Evolutionary conservation across 176 grass and related monocot genomes (phyloP), one percentile per base, ranked within the genome.

Genomic region (Lolium rigidum): DNA sequence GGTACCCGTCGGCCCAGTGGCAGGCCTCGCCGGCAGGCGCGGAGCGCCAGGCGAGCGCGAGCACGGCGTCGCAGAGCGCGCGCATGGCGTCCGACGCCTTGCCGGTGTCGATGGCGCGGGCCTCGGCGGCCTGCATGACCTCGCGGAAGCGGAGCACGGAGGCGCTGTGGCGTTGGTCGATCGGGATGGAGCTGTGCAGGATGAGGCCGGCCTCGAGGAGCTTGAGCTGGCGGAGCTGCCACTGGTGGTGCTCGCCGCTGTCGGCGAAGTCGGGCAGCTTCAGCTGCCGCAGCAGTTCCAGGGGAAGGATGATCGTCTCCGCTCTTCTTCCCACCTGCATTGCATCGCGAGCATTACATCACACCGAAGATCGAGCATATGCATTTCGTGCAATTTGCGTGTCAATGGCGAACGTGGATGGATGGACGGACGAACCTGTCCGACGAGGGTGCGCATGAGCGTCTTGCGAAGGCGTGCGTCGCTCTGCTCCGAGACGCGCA

Each of bases 1-100:
- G 96, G 88, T 91, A 94, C 10, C 93, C 96, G 0, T 98, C 93
- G 10, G 90, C 96, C 96, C 96, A 98, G 64, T 98, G 93, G 79
- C 93, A 98, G 2, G 73, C 55, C 9, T 95, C 85, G 2, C 80
- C 83, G 25, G 83, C 50, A 44, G 10, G 2, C 74, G 77, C 52
- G 47, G 82, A 80, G 5, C 88, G 87, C 90, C 93, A 94, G 21
- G 92, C 87, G 1, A 98, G 81, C 3, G 88, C 80, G n/a, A 92
- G 78, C 37, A 95, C 88, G 62, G 87, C 80, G 38, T 89, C 91
- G 85, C 80, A 89, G 73, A 98, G 82, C 4, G 82, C 69, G 59
- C 86, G 89, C 90, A 98, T 91, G 65, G 84, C 51, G 62, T 98
- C 96, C 0, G 91, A 90, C 17, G 92, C 81, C 90, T 98, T 95